A percentile compares a stretch with the other conserved stretches of the same genome.
phyloP scores from a whole-genome alignment of 306 rosid genomes.

The Urtica urens region DNA sequence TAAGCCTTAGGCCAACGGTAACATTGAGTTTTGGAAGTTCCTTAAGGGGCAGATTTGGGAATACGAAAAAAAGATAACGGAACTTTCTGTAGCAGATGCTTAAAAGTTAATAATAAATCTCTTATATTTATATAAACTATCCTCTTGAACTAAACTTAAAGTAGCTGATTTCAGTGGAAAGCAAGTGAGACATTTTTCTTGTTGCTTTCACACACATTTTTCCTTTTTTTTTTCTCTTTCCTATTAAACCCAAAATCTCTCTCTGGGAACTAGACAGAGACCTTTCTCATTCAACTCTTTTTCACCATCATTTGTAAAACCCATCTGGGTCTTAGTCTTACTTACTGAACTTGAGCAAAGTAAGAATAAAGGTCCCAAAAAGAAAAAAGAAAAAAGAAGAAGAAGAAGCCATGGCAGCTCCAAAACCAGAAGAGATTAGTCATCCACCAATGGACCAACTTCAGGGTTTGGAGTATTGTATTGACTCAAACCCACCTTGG shows the following conservation, averaged over 20 bases:
- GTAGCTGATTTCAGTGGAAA: constrained; percentile 23
- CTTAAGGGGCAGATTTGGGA: constrained; percentile 52
- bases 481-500: constrained; percentile 98
- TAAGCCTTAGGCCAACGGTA: constrained; percentile 72
- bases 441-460: constrained; percentile 96
- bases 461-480: constrained; percentile 93
- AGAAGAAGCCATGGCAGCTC: constrained; percentile 45
- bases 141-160: not conserved
- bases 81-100: constrained; percentile 23
- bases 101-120: not conserved
- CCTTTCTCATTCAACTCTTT: constrained; percentile 5
- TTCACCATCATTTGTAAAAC: not conserved
- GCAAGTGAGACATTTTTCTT: constrained; percentile 25
- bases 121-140: constrained; percentile 1
- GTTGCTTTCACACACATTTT: constrained; percentile 15
- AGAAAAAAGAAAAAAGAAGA: constrained; percentile 13
- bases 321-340: too few species aligned
- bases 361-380: too few species aligned
- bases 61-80: constrained; percentile 46
- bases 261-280: too few species aligned
- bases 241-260: constrained; percentile 18
- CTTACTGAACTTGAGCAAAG: too few species aligned
- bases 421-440: constrained; percentile 73
- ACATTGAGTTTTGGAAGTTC: constrained; percentile 70
- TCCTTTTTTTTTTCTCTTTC: constrained; percentile 13